These are phyloP conservation scores for Mrakia hoshinonis DNA, from an alignment of 768 basidiomycete species.

Conservation along the genomic window DNA sequence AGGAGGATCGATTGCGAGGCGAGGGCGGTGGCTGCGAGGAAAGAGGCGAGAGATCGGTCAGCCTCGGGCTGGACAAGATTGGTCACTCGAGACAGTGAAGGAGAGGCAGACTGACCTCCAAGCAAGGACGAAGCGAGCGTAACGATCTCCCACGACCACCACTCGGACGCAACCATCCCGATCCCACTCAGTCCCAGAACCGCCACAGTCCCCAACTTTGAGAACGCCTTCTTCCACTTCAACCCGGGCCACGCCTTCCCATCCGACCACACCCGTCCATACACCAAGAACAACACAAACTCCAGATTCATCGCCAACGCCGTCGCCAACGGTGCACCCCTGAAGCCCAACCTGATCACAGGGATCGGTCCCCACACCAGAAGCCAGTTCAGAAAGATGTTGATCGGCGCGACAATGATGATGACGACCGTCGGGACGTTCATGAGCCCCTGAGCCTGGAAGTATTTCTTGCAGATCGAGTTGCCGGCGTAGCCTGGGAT, in stretches of 20 bases:
- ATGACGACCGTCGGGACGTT: constrained; percentile 75
- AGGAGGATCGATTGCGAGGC: constrained; percentile 80
- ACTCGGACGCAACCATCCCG: constrained; percentile 78
- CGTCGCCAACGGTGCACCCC: constrained; percentile 85
- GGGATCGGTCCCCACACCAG: constrained; percentile 83
- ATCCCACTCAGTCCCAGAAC: constrained; percentile 53
- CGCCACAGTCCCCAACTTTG: constrained; percentile 54
- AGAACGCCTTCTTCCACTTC: constrained; percentile 56
- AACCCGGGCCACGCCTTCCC: constrained; percentile 76
- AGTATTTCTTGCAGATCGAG: constrained; percentile 46
- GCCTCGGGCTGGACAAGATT: no score
- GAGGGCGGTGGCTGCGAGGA: constrained; percentile 64
- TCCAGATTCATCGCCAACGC: constrained; percentile 80
- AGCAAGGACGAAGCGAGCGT: constrained; percentile 35
- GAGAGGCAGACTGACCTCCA: constrained; percentile 88
- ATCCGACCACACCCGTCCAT: constrained; percentile 43
- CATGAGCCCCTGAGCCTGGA: constrained; percentile 57
- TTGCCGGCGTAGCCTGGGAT: constrained; percentile 61
- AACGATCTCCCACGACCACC: constrained; percentile 53
- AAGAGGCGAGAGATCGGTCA: not conserved
- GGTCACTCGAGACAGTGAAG: no score
- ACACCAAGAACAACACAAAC: constrained; percentile 40
- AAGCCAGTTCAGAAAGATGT: constrained; percentile 69
- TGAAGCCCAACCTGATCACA: constrained; percentile 67
- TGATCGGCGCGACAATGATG: constrained; percentile 68